A percentile compares a stretch with the other conserved stretches of the same genome.
phyloP scores from a whole-genome alignment of 1,284 basidiomycete species.

The Apiotrichum gamsii region DNA sequence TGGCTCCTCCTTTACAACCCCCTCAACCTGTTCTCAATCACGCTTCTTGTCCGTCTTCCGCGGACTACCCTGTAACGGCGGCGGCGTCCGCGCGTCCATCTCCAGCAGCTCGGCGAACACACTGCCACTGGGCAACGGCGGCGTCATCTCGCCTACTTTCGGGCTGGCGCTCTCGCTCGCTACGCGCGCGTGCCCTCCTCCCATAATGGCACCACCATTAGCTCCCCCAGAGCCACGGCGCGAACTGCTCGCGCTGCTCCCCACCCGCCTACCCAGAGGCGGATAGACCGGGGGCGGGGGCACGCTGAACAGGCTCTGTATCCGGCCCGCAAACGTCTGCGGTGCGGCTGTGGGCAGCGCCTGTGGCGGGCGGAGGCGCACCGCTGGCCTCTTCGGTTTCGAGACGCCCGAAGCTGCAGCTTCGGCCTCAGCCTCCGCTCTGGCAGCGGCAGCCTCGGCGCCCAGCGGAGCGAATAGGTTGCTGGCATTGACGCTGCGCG shows the following conservation, averaged over 20 bases:
- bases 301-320: slow-evolving; percentile 9
- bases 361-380: slow-evolving; percentile 10
- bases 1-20: not conserved
- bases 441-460: not conserved
- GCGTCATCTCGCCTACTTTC: too few species aligned
- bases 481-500: not conserved
- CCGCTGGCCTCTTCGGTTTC: slow-evolving; percentile 4
- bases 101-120: slow-evolving; percentile 7
- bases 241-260: not conserved
- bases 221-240: too few species aligned
- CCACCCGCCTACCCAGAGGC: not conserved
- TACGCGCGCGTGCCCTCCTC: too few species aligned
- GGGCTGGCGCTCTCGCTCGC: too few species aligned
- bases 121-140: not conserved
- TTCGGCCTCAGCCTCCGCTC: not conserved
- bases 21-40: slow-evolving; percentile 1
- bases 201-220: too few species aligned
- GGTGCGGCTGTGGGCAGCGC: slow-evolving; percentile 1
- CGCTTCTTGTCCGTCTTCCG: slow-evolving; percentile 12
- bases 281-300: slow-evolving; percentile 11
- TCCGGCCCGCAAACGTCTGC: slow-evolving; percentile 1
- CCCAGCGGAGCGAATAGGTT: slow-evolving; percentile 5
- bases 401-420: not conserved
- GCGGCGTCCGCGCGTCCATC: slow-evolving; percentile 5
- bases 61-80: not conserved